phyloP scores from a whole-genome alignment of 306 rosid species.

The Glycine tomentella region DNA sequence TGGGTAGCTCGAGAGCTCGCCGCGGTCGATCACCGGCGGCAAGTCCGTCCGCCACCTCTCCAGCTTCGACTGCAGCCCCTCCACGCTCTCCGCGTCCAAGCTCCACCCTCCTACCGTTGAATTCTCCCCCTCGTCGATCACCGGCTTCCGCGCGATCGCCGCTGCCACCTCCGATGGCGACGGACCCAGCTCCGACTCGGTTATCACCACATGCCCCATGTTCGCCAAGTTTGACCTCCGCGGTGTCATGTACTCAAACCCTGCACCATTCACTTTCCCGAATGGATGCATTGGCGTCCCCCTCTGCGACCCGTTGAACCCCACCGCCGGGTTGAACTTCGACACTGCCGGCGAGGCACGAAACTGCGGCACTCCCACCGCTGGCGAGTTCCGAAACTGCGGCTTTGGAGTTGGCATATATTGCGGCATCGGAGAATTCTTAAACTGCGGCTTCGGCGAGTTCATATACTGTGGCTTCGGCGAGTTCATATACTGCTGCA shows the following conservation, averaged over 20 bases:
- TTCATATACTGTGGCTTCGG: too few species aligned
- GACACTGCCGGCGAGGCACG: neutral
- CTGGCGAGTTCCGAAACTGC: slow-evolving; percentile 28
- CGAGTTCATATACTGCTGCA: neutral
- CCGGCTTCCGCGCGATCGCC: slow-evolving; percentile 58
- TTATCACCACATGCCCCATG: slow-evolving; percentile 44
- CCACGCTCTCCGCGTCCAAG: slow-evolving; percentile 71
- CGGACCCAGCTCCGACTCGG: slow-evolving; percentile 89
- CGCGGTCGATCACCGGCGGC: slow-evolving; percentile 73
- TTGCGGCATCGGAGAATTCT: slow-evolving; percentile 37
- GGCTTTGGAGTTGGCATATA: slow-evolving; percentile 32
- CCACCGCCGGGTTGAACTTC: slow-evolving; percentile 45
- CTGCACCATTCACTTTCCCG: slow-evolving; percentile 27
- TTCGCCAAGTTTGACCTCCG: slow-evolving; percentile 59
- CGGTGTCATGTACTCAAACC: slow-evolving; percentile 66
- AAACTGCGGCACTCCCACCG: slow-evolving; percentile 15
- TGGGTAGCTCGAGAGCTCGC: slow-evolving; percentile 57
- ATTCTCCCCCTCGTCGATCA: slow-evolving; percentile 57
- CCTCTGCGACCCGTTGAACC: slow-evolving; percentile 14
- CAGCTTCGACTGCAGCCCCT: slow-evolving; percentile 76
- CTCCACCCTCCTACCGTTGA: slow-evolving; percentile 75
- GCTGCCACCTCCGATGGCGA: slow-evolving; percentile 94
- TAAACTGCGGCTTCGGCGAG: neutral
- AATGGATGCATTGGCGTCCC: slow-evolving; percentile 45
- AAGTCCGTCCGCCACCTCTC: slow-evolving; percentile 85